Base-by-base conservation (phyloP, 2,329 filamentous ascomycete species). In the Talaromyces piceae region DNA sequence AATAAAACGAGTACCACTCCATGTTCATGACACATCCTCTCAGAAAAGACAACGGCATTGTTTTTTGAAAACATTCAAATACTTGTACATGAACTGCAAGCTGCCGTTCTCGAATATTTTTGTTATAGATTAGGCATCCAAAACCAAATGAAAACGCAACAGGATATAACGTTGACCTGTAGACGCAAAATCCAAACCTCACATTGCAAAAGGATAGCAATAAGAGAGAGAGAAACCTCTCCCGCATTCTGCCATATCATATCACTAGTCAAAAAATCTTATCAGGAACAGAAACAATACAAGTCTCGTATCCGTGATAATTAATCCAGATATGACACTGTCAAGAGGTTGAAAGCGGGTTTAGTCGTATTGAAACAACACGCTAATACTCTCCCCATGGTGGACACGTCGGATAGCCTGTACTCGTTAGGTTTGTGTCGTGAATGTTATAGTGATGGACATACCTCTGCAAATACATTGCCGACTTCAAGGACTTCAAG, bases 321-420 rank as follows among this genome's bases (percentile, higher is more conserved):
- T 18, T 18, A 37, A 18, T 18, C 7, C 4, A 18, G 33, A 37
- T 20, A 18, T 18, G n/a, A 37, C 31, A 13, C 3, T 41, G 39
- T 23, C 23, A 23, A 11, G 6, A 18, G 44, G 22, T 20, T 13
- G 30, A 41, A 37, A 8, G 28, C 20, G 16, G 45, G 23, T 31
- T 33, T 68, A 90, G 67, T 88, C 86, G 70, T 88, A 86, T 66
- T 90, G 86, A 72, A 98, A 98, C 47, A 98, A 79, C 55, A 93
- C 88, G 67, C 90, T 95, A 72, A 98, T 95, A 64, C 89, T 95
- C 75, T 98, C 93, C 63, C 93, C 93, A 69, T 97, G 91, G 72
- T 98, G 93, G 53, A 97, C 91, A 56, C 93, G 83, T 57, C 93
- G 87, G 61, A 97, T 96, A 47, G 93, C 83, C 81, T 83, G 52